Percentiles rank a stretch among this genome's conserved stretches.
Evolutionary conservation across 805 yeast species (phyloP).

Genomic region (Starmerella scarabaei): DNA sequence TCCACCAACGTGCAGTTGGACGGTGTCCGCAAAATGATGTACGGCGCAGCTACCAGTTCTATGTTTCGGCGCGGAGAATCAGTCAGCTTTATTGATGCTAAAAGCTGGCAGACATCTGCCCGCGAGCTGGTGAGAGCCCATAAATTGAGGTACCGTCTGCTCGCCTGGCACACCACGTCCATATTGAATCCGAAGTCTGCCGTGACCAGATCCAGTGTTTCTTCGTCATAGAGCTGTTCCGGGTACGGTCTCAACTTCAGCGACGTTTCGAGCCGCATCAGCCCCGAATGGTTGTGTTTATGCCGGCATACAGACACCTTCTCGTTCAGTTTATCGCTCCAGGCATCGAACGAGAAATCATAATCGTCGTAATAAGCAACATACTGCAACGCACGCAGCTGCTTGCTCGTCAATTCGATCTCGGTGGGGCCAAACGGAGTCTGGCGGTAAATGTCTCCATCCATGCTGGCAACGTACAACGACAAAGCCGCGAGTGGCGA

Average conservation of each 20-base stretch:
- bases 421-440: conserved; percentile 51
- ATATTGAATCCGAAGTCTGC: conserved; percentile 5
- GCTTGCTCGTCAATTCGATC: conserved; percentile 27
- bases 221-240: conserved; percentile 36
- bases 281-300: background rate
- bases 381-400: conserved; percentile 9
- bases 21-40: background rate
- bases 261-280: conserved; percentile 26
- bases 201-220: conserved; percentile 29
- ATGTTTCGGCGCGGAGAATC: no score
- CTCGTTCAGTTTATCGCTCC: conserved; percentile 3
- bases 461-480: conserved; percentile 39
- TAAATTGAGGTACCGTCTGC: conserved; percentile 7
- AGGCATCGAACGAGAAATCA: conserved; percentile 1
- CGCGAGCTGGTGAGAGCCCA: no score
- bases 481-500: conserved; percentile 36
- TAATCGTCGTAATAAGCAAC: conserved; percentile 23
- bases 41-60: background rate
- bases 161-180: conserved; percentile 15
- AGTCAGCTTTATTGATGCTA: conserved; percentile 10
- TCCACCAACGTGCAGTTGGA: background rate
- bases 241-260: conserved; percentile 44
- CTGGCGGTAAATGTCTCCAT: conserved; percentile 47
- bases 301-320: background rate
- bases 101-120: no score